Percentiles rank a stretch among this genome's conserved stretches.
Evolutionary conservation across 345 rosid genomes (phyloP).

Genomic region (Pelargonium nanum): DNA sequence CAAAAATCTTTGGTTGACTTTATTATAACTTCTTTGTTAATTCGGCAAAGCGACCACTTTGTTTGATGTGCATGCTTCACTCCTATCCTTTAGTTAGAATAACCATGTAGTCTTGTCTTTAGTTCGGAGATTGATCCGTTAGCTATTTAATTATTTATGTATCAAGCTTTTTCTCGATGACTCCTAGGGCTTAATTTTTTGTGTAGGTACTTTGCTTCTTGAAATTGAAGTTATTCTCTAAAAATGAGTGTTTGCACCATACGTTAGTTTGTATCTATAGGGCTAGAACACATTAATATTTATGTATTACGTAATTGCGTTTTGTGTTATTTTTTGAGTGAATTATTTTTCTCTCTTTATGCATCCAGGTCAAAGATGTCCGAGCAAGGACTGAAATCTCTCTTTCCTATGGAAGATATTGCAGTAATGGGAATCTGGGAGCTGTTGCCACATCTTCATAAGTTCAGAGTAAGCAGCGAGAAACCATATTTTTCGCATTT

Average conservation of each 20-base stretch:
- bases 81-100: background rate
- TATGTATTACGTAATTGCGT: background rate
- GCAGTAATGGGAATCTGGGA: conserved; percentile 95
- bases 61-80: too few relatives aligned
- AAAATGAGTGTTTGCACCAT: background rate
- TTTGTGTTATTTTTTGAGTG: background rate
- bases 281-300: background rate
- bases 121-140: background rate
- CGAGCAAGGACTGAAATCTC: conserved; percentile 53
- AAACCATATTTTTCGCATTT: background rate
- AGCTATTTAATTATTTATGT: too few relatives aligned
- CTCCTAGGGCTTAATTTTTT: too few relatives aligned
- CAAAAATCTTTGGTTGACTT: background rate
- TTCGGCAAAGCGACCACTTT: background rate
- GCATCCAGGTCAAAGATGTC: conserved; percentile 54
- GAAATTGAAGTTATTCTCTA: too few relatives aligned
- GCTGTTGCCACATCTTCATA: conserved; percentile 66
- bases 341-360: conserved; percentile 1
- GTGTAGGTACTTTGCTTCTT: too few relatives aligned
- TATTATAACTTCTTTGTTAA: background rate
- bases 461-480: conserved; percentile 52
- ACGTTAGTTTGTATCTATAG: background rate
- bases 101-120: background rate
- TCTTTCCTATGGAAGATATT: conserved; percentile 84
- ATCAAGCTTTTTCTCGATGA: too few relatives aligned